A percentile compares a stretch with the other conserved stretches of the same genome.
These are phyloP conservation scores for Prunus armeniaca DNA, from an alignment of 306 rosid species.

Conservation along the genomic window DNA sequence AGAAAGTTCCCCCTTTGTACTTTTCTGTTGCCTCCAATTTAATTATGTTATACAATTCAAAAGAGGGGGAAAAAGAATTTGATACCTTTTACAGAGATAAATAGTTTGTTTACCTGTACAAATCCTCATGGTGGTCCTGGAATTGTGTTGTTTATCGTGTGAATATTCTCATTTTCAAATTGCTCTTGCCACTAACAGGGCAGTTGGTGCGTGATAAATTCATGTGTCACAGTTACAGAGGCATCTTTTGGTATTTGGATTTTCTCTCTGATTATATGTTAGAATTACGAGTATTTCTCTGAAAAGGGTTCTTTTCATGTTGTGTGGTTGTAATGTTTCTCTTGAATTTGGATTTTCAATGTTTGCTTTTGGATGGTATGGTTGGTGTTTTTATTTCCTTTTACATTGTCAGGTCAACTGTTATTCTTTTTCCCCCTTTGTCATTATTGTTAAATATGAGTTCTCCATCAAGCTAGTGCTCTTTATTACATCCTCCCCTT, in stretches of 20 bases:
- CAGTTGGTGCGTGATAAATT: not conserved
- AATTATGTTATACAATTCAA: not conserved
- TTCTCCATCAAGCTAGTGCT: not conserved
- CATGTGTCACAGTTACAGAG: not conserved
- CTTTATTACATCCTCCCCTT: not conserved
- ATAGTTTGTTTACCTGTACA: not conserved
- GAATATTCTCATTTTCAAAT: not conserved
- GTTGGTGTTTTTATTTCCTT: not conserved
- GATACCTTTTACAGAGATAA: not conserved
- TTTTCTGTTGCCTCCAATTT: not conserved
- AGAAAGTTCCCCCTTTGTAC: not conserved
- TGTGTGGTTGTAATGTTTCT: not conserved
- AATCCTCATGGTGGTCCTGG: not conserved
- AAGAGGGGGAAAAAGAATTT: not conserved
- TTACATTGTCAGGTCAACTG: not conserved
- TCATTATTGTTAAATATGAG: not conserved
- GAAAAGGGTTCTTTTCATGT: not conserved
- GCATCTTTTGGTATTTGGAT: not conserved
- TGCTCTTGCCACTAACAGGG: not conserved
- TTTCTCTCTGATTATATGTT: not conserved
- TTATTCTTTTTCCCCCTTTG: not conserved
- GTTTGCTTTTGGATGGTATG: not conserved
- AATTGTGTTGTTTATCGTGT: not conserved
- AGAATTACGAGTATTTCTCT: not conserved
- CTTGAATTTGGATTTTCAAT: not conserved